Evolutionary conservation across 768 basidiomycete species (phyloP).

Genomic region (Russula abietina): DNA sequence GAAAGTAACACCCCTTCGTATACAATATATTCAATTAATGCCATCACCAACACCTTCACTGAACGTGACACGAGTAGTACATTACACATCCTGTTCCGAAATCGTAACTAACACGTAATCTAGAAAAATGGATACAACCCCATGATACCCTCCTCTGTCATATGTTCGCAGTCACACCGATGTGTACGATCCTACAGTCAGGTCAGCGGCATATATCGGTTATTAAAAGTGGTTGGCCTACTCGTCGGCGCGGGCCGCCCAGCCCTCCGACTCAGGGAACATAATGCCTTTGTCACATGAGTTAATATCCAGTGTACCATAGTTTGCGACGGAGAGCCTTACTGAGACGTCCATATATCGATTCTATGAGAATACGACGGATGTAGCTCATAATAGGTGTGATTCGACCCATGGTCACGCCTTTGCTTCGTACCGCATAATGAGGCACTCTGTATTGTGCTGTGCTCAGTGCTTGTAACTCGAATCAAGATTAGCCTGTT

Average conservation of each 20-base stretch:
- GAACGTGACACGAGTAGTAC: too few relatives aligned
- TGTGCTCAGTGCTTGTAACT: not conserved
- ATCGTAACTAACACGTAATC: too few relatives aligned
- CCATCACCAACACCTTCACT: too few relatives aligned
- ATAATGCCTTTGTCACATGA: constrained; percentile 39
- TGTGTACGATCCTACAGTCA: constrained; percentile 15
- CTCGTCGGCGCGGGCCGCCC: constrained; percentile 54
- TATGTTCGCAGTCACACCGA: constrained; percentile 19
- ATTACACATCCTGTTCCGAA: too few relatives aligned
- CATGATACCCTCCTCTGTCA: not conserved
- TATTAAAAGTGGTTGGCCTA: constrained; percentile 24
- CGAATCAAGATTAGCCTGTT: not conserved
- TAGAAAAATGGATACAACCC: too few relatives aligned
- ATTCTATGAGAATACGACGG: constrained; percentile 50
- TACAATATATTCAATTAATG: too few relatives aligned
- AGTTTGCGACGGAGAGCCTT: constrained; percentile 15
- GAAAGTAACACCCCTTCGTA: not conserved
- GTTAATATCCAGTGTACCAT: not conserved
- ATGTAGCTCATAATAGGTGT: constrained; percentile 38
- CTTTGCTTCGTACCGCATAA: constrained; percentile 48
- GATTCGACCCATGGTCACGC: constrained; percentile 31
- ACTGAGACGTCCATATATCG: constrained; percentile 56
- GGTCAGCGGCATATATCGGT: not conserved
- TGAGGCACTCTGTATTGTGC: constrained; percentile 44
- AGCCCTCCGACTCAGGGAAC: constrained; percentile 59